Evolutionary conservation across 192 early-diverging fungal genomes (phyloP).

Genomic region (Backusella tuberculispora): DNA sequence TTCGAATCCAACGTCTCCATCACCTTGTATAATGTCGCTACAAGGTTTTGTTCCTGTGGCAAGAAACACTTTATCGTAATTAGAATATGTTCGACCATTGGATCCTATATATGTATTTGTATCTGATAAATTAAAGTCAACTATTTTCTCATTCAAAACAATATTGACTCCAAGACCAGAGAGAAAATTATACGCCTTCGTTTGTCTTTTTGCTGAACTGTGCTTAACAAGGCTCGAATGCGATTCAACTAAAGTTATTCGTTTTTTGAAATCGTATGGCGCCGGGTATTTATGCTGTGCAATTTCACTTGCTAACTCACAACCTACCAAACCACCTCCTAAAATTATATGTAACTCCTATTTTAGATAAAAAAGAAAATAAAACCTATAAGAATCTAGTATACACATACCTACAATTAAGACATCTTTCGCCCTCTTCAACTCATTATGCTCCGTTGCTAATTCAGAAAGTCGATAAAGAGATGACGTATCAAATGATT

Average conservation of each 20-base stretch:
- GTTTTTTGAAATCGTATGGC: constrained; percentile 21
- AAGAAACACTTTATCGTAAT: constrained; percentile 38
- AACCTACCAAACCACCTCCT: constrained; percentile 53
- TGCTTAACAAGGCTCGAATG: constrained; percentile 23
- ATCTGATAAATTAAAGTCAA: constrained; percentile 30
- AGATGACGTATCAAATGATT: constrained; percentile 40
- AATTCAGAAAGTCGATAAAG: constrained; percentile 34
- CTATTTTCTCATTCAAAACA: constrained; percentile 32
- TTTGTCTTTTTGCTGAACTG: constrained; percentile 15
- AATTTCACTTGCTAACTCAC: constrained; percentile 49
- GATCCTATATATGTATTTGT: constrained; percentile 29
- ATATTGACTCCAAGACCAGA: constrained; percentile 34
- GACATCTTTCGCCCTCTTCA: constrained; percentile 27
- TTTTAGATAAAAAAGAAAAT: background rate
- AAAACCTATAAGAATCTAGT: constrained; percentile 34
- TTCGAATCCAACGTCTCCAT: constrained; percentile 22
- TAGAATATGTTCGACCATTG: constrained; percentile 29
- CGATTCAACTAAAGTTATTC: constrained; percentile 40
- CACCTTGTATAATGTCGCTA: constrained; percentile 27
- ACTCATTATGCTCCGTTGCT: constrained; percentile 25
- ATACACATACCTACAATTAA: constrained; percentile 40
- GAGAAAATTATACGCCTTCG: constrained; percentile 29
- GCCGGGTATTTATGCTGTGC: constrained; percentile 16
- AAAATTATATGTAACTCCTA: constrained; percentile 2
- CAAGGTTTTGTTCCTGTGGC: constrained; percentile 41